phyloP scores from a whole-genome alignment of 2,329 filamentous ascomycete genomes.

The Calonectria hawksworthii region DNA sequence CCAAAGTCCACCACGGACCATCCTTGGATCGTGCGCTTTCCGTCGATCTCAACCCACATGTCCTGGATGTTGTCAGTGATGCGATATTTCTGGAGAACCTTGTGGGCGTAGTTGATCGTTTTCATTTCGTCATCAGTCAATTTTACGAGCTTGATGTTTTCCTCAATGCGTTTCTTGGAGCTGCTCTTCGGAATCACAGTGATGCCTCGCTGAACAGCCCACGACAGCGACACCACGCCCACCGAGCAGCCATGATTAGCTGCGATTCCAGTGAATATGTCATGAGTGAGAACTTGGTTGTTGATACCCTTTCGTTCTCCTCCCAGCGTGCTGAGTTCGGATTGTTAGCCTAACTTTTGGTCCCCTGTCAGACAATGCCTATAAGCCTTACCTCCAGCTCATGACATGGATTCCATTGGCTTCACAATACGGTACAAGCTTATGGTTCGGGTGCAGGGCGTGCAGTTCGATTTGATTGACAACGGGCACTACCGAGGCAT shows the following conservation, averaged over 20 bases:
- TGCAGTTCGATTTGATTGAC: slow-evolving; percentile 23
- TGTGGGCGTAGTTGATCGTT: slow-evolving; percentile 8
- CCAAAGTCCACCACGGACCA: slow-evolving; percentile 26
- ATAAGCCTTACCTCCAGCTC: slow-evolving; percentile 13
- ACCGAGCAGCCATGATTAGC: slow-evolving; percentile 1
- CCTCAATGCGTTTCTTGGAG: slow-evolving; percentile 6
- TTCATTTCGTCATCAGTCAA: slow-evolving; percentile 8
- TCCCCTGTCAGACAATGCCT: not conserved
- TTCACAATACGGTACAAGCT: slow-evolving; percentile 9
- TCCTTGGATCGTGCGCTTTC: slow-evolving; percentile 11
- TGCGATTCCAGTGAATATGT: slow-evolving; percentile 11
- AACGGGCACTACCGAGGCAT: slow-evolving; percentile 11
- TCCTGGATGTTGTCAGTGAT: not conserved
- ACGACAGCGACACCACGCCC: slow-evolving; percentile 7
- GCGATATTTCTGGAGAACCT: not conserved
- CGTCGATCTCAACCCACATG: slow-evolving; percentile 14
- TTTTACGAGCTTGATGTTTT: slow-evolving; percentile 21
- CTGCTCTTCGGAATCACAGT: slow-evolving; percentile 24
- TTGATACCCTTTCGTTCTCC: not conserved
- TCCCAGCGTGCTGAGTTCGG: slow-evolving; percentile 2
- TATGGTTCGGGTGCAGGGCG: slow-evolving; percentile 15
- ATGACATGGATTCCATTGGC: slow-evolving; percentile 23
- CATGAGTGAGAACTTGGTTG: slow-evolving; percentile 7
- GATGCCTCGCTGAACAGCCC: slow-evolving; percentile 17
- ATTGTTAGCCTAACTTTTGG: not conserved